Evolutionary conservation across 2,329 filamentous ascomycete genomes (phyloP).

Genomic region (Talaromyces sp.): DNA sequence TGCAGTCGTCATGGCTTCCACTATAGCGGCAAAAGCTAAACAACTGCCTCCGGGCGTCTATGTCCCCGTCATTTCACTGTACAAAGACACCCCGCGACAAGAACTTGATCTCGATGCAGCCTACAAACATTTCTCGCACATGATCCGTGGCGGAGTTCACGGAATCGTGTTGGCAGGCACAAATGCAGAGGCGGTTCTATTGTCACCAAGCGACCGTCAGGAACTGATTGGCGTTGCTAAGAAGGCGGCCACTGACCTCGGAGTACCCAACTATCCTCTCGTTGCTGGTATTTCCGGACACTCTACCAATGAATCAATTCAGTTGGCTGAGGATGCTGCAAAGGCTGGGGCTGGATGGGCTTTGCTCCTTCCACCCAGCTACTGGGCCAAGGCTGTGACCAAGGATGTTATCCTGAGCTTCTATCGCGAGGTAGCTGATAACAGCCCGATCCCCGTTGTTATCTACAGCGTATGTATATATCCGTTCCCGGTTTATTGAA

Average conservation of each 20-base stretch:
- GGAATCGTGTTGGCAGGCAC: constrained; percentile 50
- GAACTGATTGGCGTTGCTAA: constrained; percentile 51
- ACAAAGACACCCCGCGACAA: constrained; percentile 43
- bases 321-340: constrained; percentile 44
- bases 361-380: constrained; percentile 58
- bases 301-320: constrained; percentile 65
- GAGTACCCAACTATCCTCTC: constrained; percentile 36
- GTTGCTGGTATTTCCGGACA: constrained; percentile 71
- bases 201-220: constrained; percentile 53
- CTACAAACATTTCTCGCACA: constrained; percentile 43
- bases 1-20: constrained; percentile 27
- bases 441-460: constrained; percentile 53
- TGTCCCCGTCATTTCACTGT: constrained; percentile 50
- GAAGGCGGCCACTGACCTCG: constrained; percentile 22
- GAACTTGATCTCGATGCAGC: constrained; percentile 48
- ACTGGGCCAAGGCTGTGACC: constrained; percentile 56
- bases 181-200: constrained; percentile 50
- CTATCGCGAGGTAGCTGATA: constrained; percentile 40
- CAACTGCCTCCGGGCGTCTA: constrained; percentile 48
- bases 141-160: constrained; percentile 47
- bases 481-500: not conserved
- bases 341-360: constrained; percentile 53
- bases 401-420: constrained; percentile 15
- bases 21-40: constrained; percentile 37
- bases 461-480: constrained; percentile 53